Evolutionary conservation across 441 rosid species (phyloP), one percentile per base, ranked within the genome.

Genomic region (Aquilaria agallochum): DNA sequence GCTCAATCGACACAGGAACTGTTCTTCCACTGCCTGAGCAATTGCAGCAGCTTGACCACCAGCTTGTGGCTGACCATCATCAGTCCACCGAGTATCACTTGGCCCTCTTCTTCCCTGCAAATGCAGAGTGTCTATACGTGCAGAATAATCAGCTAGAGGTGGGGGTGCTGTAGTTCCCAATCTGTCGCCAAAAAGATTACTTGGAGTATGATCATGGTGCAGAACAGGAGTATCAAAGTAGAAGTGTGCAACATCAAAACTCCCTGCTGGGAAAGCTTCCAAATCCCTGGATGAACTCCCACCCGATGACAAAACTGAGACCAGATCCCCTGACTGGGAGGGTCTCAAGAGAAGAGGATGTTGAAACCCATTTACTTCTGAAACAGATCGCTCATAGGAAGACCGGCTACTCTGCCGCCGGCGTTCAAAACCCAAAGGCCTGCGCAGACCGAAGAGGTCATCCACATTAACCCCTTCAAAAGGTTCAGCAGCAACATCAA

Each of bases 381-480:
- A 59, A 51, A 83, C 81, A 62, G 98, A 74, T 63, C 85, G 85
- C 68, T 86, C 93, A 63, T 86, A 86, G 55, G 96, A 89, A 65
- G 91, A 72, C 75, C 97, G 78, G 53, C 84, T 91, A 46, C 80
- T 80, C 74, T 88, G 96, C 50, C 88, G 94, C 56, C 95, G 90
- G 53, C 92, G 89, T 60, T 95, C 97, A 64, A 89, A 86, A 61
- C 99, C 96, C 69, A 92, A 74, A 60, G 98, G 88, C 82, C 97
- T 81, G 57, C 89, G 98, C 51, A 85, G 80, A 74, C 97, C 90
- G 73, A 86, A 88, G 73, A 95, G 93, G 63, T 95, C 98, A 79
- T 88, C 99, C 74, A 89, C 92, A 72, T 89, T 95, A 66, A 89
- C 95, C 56, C 99, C 99, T 73, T 92, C 97, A 83, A 92, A 95